Conservation (phyloP, 2,329 filamentous ascomycete species). For the Neobulgaria alba region DNA sequence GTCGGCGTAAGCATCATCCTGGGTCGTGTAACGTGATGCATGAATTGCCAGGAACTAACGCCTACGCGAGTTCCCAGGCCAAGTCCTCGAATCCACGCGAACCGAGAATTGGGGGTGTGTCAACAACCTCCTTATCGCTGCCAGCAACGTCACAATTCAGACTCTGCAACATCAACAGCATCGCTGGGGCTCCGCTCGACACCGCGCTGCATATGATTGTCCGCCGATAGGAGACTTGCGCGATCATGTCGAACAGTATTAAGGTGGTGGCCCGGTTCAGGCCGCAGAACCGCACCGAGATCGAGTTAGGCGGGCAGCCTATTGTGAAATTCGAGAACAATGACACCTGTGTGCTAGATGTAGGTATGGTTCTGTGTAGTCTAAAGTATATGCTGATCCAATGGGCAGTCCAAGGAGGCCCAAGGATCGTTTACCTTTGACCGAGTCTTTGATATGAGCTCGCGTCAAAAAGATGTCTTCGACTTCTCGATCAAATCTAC, state of each 20-base stretch:
- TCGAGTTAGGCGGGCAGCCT: conserved; percentile 80
- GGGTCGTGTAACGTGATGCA: conserved; percentile 14
- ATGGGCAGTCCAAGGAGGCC: conserved; percentile 66
- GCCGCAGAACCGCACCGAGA: conserved; percentile 91
- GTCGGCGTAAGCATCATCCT: conserved; percentile 10
- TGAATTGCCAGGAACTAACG: conserved; percentile 6
- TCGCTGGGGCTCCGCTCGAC: conserved; percentile 9
- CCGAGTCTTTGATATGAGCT: conserved; percentile 91
- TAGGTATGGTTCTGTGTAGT: conserved; percentile 38
- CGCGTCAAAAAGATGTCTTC: conserved; percentile 87
- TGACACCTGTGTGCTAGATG: conserved; percentile 80
- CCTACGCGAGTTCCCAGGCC: conserved; percentile 8
- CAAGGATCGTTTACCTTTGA: conserved; percentile 91
- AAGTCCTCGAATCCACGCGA: conserved; percentile 14
- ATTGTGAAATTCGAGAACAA: conserved; percentile 84
- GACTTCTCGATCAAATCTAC: conserved; percentile 95
- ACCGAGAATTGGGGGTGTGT: conserved; percentile 10
- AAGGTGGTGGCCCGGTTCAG: conserved; percentile 96
- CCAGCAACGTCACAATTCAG: conserved; percentile 11
- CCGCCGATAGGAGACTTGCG: conserved; percentile 20
- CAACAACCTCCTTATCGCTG: conserved; percentile 26
- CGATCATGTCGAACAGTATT: conserved; percentile 46
- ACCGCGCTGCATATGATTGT: conserved; percentile 23
- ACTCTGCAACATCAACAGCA: conserved; percentile 5
- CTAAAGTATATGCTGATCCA: conserved; percentile 21